Conservation (phyloP, 2,329 filamentous ascomycete genomes). For the Septoria linicola region DNA sequence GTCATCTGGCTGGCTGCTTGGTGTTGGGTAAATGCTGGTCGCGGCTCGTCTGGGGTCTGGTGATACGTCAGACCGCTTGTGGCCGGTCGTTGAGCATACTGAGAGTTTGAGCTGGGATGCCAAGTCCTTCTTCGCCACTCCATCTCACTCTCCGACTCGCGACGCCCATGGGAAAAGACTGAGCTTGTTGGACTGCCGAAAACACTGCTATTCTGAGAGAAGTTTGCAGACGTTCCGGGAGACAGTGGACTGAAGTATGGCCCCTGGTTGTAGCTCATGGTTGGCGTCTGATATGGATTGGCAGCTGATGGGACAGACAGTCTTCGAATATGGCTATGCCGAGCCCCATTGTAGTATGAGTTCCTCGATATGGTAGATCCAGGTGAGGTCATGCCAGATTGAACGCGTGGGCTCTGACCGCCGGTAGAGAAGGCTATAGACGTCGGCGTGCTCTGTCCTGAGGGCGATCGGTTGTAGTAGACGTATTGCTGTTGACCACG, state of each 20-base stretch:
- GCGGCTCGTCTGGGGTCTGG: slow-evolving; percentile 64
- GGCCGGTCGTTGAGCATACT: slow-evolving; percentile 59
- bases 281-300: slow-evolving; percentile 70
- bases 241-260: slow-evolving; percentile 54
- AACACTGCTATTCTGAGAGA: slow-evolving; percentile 59
- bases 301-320: slow-evolving; percentile 77
- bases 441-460: slow-evolving; percentile 77
- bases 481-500: slow-evolving; percentile 63
- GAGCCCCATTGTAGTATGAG: slow-evolving; percentile 70
- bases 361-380: slow-evolving; percentile 66
- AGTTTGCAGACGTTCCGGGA: slow-evolving; percentile 54
- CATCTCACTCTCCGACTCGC: slow-evolving; percentile 70
- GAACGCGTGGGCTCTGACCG: slow-evolving; percentile 74
- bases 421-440: slow-evolving; percentile 78
- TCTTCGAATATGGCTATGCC: slow-evolving; percentile 68
- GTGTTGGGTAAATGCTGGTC: slow-evolving; percentile 56
- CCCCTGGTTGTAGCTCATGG: slow-evolving; percentile 55
- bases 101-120: slow-evolving; percentile 74
- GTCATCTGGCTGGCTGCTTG: slow-evolving; percentile 59
- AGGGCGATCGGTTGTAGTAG: slow-evolving; percentile 67
- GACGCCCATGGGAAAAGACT: slow-evolving; percentile 60
- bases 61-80: slow-evolving; percentile 75
- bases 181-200: slow-evolving; percentile 67
- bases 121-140: slow-evolving; percentile 83
- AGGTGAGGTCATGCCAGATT: slow-evolving; percentile 68